Percentiles rank a stretch among this genome's conserved stretches.
These are phyloP conservation scores for Claviceps africana DNA, from an alignment of 2,329 filamentous ascomycete species.

Conservation along the genomic window DNA sequence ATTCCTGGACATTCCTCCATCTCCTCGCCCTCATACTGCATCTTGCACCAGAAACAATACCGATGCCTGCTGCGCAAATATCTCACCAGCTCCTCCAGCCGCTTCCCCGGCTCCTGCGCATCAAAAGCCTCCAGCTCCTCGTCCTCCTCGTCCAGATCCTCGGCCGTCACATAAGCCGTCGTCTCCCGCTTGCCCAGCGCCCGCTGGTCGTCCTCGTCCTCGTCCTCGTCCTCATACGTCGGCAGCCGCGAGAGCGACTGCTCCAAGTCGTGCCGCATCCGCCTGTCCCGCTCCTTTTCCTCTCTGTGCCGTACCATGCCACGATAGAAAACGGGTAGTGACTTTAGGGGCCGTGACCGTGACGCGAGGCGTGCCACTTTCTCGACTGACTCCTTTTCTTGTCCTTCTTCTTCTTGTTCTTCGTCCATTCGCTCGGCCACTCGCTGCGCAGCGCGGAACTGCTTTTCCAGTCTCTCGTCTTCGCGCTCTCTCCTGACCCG, in stretches of 20 bases:
- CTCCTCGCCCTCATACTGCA: constrained; percentile 52
- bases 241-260: constrained; percentile 50
- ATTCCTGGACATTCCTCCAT: constrained; percentile 85
- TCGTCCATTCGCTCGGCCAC: constrained; percentile 65
- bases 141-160: constrained; percentile 66
- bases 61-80: constrained; percentile 56
- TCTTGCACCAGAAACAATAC: constrained; percentile 98
- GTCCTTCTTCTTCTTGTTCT: constrained; percentile 28
- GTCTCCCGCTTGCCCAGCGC: constrained; percentile 48
- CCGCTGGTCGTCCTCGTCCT: constrained; percentile 57
- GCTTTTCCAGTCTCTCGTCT: constrained; percentile 50
- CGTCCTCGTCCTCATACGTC: constrained; percentile 53
- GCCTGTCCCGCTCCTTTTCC: constrained; percentile 52
- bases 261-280: constrained; percentile 51
- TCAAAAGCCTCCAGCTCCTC: constrained; percentile 69
- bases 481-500: constrained; percentile 58
- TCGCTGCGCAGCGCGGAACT: constrained; percentile 66
- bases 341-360: constrained; percentile 33
- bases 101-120: constrained; percentile 49
- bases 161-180: constrained; percentile 43
- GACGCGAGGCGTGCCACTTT: constrained; percentile 18
- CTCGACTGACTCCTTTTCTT: constrained; percentile 4
- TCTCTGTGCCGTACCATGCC: constrained; percentile 56
- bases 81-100: constrained; percentile 49
- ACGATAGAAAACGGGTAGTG: constrained; percentile 68